Evolutionary conservation across 1,284 basidiomycete genomes (phyloP), one percentile per base, ranked within the genome.

Genomic region (Apiotrichum gamsii): DNA sequence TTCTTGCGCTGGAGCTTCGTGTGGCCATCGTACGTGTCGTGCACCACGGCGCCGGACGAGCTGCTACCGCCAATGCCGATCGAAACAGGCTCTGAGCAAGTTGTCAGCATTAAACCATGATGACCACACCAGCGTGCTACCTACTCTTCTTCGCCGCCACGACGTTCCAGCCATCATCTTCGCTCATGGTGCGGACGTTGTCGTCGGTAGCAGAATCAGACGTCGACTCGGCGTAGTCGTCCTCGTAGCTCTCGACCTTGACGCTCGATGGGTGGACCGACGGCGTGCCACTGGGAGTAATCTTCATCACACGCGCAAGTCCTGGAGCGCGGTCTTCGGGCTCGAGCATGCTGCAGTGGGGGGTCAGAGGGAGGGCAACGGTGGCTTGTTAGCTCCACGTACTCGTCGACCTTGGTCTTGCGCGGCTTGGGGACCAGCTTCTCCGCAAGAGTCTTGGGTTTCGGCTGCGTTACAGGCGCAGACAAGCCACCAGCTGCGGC

Each of bases 371-470:
- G n/a, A n/a, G n/a, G n/a, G n/a, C n/a, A n/a, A n/a, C n/a, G n/a
- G n/a, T n/a, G n/a, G n/a, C 15, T 20, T 9, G 3, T 16, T 1
- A 32, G 11, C 10, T 8, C 6, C 1, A 59, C 69, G 58, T 48
- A 71, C 69, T 71, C 69, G 53, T 71, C 69, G 8, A 69, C 69
- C 35, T 60, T 65, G 18, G 66, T 65, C 54, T 69, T 68, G 39
- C 58, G 54, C 13, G 62, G 54, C 49, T 71, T 66, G 6, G 67
- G 61, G 6, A 62, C 53, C 4, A 67, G 52, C 58, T 60, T 69
- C 56, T 71, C 64, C 0, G 67, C 66, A 3, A 71, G 54, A 8
- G 60, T 59, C 55, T 64, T 69, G 32, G 61, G 61, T 48, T 65
- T 66, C 3, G 38, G 9, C n/a, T n/a, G n/a, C n/a, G n/a, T n/a